These are phyloP conservation scores for Austroboletus festivus DNA, from an alignment of 768 basidiomycete species.

Conservation along the genomic window DNA sequence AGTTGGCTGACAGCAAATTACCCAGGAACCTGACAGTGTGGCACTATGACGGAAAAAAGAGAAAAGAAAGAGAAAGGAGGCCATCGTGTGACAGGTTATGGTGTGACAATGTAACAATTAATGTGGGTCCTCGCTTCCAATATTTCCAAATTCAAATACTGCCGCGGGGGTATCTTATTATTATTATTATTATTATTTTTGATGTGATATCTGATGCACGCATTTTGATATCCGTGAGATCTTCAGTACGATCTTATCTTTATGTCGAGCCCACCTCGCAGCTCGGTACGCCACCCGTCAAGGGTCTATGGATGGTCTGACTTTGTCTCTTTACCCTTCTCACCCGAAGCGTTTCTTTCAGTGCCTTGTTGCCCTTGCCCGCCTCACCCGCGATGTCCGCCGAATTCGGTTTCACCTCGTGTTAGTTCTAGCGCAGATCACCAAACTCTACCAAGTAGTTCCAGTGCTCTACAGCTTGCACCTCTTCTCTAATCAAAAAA, in stretches of 20 bases:
- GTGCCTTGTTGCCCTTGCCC: background rate
- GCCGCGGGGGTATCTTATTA: background rate
- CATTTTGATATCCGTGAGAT: constrained; percentile 14
- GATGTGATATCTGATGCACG: background rate
- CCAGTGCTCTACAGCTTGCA: constrained; percentile 7
- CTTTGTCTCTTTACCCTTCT: constrained; percentile 5
- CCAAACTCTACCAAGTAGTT: constrained; percentile 1
- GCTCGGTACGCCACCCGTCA: constrained; percentile 7
- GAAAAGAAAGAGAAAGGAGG: background rate
- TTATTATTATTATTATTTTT: no score
- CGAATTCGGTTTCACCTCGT: constrained; percentile 21
- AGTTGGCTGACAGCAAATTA: background rate
- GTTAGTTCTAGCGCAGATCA: constrained; percentile 15
- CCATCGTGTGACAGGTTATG: constrained; percentile 6
- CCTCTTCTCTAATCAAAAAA: constrained; percentile 15
- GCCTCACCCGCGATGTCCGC: constrained; percentile 12
- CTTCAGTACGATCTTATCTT: constrained; percentile 11
- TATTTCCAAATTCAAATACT: constrained; percentile 10
- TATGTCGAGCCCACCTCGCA: no score
- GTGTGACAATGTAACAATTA: constrained; percentile 18
- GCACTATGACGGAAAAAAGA: background rate
- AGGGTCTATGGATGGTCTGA: background rate
- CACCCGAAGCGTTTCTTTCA: constrained; percentile 1
- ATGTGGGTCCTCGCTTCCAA: constrained; percentile 10
- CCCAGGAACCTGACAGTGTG: constrained; percentile 6